phyloP scores from a whole-genome alignment of 306 rosid genomes.

The Casuarina cunninghamiana region DNA sequence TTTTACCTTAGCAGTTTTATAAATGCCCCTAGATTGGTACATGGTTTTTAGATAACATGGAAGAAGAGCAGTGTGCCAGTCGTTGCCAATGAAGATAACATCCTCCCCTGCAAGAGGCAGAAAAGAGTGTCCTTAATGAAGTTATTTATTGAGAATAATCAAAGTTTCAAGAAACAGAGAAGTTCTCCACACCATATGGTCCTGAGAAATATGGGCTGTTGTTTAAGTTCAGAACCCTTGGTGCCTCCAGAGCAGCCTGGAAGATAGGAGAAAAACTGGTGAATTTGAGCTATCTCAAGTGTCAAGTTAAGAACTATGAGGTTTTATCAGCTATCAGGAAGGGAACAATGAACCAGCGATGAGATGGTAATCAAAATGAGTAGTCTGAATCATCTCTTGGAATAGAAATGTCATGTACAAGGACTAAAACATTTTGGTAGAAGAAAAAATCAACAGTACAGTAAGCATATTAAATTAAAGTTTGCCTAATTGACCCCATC shows the following conservation, averaged over 20 bases:
- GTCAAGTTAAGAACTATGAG: slow-evolving; percentile 19
- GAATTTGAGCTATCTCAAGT: neutral
- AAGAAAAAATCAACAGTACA: neutral
- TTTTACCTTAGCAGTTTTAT: slow-evolving; percentile 58
- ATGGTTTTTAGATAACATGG: slow-evolving; percentile 67
- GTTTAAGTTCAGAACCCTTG: slow-evolving; percentile 63
- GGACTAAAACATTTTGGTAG: neutral
- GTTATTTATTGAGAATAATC: neutral
- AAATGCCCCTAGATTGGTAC: slow-evolving; percentile 55
- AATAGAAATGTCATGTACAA: neutral
- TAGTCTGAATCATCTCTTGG: neutral
- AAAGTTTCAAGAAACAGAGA: neutral
- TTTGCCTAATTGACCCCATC: neutral
- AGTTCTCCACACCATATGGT: slow-evolving; percentile 59
- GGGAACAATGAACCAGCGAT: neutral
- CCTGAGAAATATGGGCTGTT: slow-evolving; percentile 60
- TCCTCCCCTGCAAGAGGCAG: slow-evolving; percentile 59
- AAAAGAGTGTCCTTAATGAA: slow-evolving; percentile 7
- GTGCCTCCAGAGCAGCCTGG: slow-evolving; percentile 83
- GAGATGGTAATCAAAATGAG: neutral
- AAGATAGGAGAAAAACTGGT: slow-evolving; percentile 10
- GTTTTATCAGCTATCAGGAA: neutral
- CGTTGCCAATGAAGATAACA: slow-evolving; percentile 71
- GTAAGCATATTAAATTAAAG: neutral
- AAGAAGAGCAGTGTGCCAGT: slow-evolving; percentile 86